Conservation (phyloP, 2,329 filamentous ascomycete genomes). For the Colletotrichum karsti region DNA sequence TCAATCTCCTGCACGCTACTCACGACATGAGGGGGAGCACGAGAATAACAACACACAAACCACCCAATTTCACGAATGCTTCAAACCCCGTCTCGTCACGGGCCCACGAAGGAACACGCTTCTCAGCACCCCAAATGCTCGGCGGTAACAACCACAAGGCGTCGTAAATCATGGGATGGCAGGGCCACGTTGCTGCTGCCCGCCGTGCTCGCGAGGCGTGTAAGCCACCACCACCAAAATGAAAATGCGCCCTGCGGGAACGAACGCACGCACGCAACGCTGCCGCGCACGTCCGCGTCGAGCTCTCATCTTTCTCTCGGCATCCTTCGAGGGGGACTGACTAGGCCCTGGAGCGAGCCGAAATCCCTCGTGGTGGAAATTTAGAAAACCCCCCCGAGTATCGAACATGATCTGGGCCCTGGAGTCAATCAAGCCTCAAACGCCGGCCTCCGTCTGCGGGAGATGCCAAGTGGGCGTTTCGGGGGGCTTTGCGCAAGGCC, state of each 20-base stretch:
- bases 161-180: not conserved
- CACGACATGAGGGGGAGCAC: not conserved
- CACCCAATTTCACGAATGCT: not conserved
- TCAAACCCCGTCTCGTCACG: not conserved
- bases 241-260: too few species aligned
- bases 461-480: not conserved
- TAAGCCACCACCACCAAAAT: not conserved
- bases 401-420: not conserved
- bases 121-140: too few species aligned
- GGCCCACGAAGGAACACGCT: too few species aligned
- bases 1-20: not conserved
- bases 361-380: not conserved
- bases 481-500: not conserved
- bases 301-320: not conserved
- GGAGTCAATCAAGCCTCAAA: slow-evolving; percentile 11
- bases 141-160: not conserved
- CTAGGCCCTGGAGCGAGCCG: not conserved
- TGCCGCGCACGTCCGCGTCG: not conserved
- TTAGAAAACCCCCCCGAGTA: not conserved
- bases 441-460: not conserved
- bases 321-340: not conserved
- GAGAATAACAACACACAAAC: not conserved
- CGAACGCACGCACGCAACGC: not conserved
- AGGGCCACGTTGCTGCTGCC: not conserved
- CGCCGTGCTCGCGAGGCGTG: too few species aligned